Evolutionary conservation across 2,329 filamentous ascomycete genomes (phyloP), one percentile per base, ranked within the genome.

Genomic region (Colletotrichum australisinense): DNA sequence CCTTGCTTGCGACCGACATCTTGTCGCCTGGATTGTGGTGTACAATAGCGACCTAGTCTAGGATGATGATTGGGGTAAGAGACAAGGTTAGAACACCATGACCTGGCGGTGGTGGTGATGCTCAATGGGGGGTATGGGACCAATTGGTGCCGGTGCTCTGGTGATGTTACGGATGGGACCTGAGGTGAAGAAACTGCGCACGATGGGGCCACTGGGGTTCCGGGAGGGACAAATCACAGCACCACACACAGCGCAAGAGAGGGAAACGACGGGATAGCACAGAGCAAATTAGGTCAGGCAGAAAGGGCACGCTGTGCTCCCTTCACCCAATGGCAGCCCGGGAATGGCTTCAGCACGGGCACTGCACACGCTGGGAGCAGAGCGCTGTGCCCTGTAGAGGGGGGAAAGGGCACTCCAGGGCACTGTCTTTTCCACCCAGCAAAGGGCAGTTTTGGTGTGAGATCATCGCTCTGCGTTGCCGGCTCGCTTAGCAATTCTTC

Each of bases 11-110:
- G 74, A 76, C 74, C 74, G 74, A 76, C 74, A 76, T 76, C 74
- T 76, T 76, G 74, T 76, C 74, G 74, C 74, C 74, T 76, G 74
- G 74, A 76, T 76, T 76, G 74, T 75, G 74, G 69, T 68, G 59
- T 74, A 76, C 74, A 76, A 76, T 75, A 76, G 74, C 74, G 74
- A 76, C 74, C 74, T 76, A 76, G 74, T 76, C 74, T 75, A 72
- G 69, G 74, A 69, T 75, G 66, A 73, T 76, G 67, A 67, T 69
- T 69, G 62, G 73, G 74, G 73, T 69, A 73, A 74, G 70, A 72
- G 69, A 66, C 73, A 73, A 73, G 74, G 73, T 76, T 74, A 76
- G 74, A 75, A 74, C 74, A 76, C 74, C 74, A 76, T 76, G 74
- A 76, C 74, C 63, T 69, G 67, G 67, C 67, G 66, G 66, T 58